Percentiles rank a stretch among this genome's conserved stretches.
phyloP scores from a whole-genome alignment of 495 filamentous ascomycete species.

The Neurospora sp. region DNA sequence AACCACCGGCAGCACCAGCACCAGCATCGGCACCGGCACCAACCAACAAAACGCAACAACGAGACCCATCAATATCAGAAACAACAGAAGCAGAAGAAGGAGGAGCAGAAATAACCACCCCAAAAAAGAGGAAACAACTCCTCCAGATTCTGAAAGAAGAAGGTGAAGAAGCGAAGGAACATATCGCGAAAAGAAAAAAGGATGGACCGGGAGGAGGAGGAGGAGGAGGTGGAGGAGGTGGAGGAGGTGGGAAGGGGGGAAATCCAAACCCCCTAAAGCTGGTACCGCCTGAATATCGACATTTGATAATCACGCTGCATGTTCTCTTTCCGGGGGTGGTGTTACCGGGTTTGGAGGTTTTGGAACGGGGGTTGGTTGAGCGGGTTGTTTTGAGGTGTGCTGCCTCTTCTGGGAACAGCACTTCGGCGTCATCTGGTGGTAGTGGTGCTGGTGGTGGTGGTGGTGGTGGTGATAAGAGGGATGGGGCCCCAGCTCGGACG shows the following conservation, averaged over 20 bases:
- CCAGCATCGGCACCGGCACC: not conserved
- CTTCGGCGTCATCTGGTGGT: too few relatives aligned
- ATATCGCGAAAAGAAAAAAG: too few relatives aligned
- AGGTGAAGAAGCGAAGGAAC: not conserved
- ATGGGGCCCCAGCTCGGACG: too few relatives aligned
- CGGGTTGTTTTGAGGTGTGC: constrained; percentile 10
- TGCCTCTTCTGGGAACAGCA: not conserved
- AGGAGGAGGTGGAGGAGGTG: too few relatives aligned
- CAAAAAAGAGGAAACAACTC: not conserved
- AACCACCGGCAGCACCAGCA: not conserved
- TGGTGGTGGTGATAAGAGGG: too few relatives aligned
- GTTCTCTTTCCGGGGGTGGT: constrained; percentile 50
- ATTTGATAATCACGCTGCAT: constrained; percentile 50
- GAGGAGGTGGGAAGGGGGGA: not conserved
- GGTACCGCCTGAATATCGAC: constrained; percentile 27
- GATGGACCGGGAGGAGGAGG: too few relatives aligned
- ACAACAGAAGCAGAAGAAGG: not conserved
- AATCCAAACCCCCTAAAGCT: constrained; percentile 28
- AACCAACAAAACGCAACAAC: too few relatives aligned
- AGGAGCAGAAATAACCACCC: too few relatives aligned
- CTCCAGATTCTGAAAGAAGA: not conserved
- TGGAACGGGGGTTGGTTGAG: constrained; percentile 62
- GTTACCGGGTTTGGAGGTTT: constrained; percentile 69
- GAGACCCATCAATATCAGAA: too few relatives aligned
- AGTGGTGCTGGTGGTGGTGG: too few relatives aligned